A percentile compares a stretch with the other conserved stretches of the same genome.
Conservation (phyloP, 2,329 filamentous ascomycete species). For the Mycogone perniciosa region DNA sequence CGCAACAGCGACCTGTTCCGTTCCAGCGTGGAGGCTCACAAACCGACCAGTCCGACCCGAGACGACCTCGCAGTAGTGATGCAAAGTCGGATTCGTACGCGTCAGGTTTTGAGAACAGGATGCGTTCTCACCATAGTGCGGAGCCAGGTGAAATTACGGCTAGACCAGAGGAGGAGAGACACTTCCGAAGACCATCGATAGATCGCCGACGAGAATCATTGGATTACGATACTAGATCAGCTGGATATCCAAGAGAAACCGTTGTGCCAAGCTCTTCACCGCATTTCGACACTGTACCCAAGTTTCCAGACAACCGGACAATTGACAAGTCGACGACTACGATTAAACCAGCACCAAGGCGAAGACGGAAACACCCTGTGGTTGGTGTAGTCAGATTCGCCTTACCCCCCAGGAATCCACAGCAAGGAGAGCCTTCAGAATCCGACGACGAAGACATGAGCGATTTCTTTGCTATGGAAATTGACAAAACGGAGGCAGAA, state of each 20-base stretch:
- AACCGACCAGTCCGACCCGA: constrained; percentile 33
- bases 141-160: constrained; percentile 43
- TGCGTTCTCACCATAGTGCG: constrained; percentile 36
- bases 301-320: not conserved
- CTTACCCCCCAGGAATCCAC: constrained; percentile 32
- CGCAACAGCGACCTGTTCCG: constrained; percentile 34
- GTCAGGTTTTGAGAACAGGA: constrained; percentile 28
- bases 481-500: constrained; percentile 44
- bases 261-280: not conserved
- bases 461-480: constrained; percentile 48
- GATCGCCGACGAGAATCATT: constrained; percentile 14
- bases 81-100: constrained; percentile 39
- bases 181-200: constrained; percentile 15
- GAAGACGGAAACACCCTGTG: constrained; percentile 22
- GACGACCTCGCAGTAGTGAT: constrained; percentile 48
- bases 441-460: constrained; percentile 55
- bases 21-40: constrained; percentile 31
- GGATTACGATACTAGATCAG: not conserved
- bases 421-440: constrained; percentile 31
- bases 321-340: not conserved
- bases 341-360: constrained; percentile 9
- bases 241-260: not conserved
- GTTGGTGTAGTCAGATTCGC: constrained; percentile 33
- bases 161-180: constrained; percentile 35
- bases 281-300: not conserved